Percentiles rank a stretch among this genome's conserved stretches.
Evolutionary conservation across 352 stramenopile species (phyloP).

Genomic region (Pythium angustatum): DNA sequence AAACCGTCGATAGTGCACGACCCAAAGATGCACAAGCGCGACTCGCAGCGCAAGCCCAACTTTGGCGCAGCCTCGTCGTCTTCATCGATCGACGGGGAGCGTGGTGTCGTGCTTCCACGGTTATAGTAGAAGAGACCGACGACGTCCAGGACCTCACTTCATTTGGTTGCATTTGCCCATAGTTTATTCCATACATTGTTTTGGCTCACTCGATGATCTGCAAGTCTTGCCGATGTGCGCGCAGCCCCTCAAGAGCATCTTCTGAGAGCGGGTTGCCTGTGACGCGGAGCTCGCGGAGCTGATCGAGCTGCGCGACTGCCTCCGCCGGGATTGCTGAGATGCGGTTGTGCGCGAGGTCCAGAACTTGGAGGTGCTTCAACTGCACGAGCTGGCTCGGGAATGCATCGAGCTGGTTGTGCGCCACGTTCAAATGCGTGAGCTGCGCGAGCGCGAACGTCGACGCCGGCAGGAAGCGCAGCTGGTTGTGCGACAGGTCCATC

Average conservation of each 20-base stretch:
- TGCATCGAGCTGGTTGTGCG: slow-evolving; percentile 60
- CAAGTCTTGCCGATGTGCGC: slow-evolving; percentile 27
- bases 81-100: slow-evolving; percentile 33
- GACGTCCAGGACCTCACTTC: neutral
- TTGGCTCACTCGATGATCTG: slow-evolving; percentile 33
- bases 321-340: slow-evolving; percentile 44
- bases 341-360: slow-evolving; percentile 63
- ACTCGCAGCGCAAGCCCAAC: slow-evolving; percentile 47
- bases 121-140: slow-evolving; percentile 32
- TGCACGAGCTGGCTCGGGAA: slow-evolving; percentile 46
- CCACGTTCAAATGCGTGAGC: slow-evolving; percentile 60
- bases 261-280: slow-evolving; percentile 44
- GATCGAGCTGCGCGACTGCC: slow-evolving; percentile 39
- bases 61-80: slow-evolving; percentile 28
- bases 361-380: slow-evolving; percentile 56
- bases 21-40: slow-evolving; percentile 40
- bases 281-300: slow-evolving; percentile 45
- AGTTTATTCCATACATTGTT: neutral
- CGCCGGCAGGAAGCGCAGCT: slow-evolving; percentile 74
- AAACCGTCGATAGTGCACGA: slow-evolving; percentile 26
- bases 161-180: neutral
- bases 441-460: slow-evolving; percentile 68
- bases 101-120: slow-evolving; percentile 52
- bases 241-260: slow-evolving; percentile 28
- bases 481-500: slow-evolving; percentile 80